These are phyloP conservation scores for Didymella keratinophila DNA, from an alignment of 2,329 filamentous ascomycete genomes.

Conservation along the genomic window DNA sequence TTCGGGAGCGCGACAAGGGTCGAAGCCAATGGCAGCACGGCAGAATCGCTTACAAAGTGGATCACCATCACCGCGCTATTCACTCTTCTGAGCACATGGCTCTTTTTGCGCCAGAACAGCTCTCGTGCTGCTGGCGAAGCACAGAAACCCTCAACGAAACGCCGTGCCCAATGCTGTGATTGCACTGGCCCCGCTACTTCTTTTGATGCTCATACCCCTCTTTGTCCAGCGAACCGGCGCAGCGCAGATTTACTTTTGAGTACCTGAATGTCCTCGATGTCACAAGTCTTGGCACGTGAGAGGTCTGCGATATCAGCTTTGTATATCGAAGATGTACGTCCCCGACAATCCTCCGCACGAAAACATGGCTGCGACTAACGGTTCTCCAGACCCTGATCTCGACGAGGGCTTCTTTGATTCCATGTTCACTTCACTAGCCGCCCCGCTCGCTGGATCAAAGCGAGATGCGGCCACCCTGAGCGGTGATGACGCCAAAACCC, in stretches of 20 bases:
- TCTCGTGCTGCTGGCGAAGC: constrained; percentile 12
- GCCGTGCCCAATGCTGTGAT: constrained; percentile 16
- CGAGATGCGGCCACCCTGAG: constrained; percentile 38
- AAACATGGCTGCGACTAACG: constrained; percentile 40
- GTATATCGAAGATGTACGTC: constrained; percentile 17
- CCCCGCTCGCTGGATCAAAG: constrained; percentile 45
- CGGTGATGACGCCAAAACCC: constrained; percentile 25
- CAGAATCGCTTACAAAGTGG: constrained; percentile 26
- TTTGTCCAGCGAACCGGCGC: constrained; percentile 16
- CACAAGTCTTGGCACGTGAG: constrained; percentile 22
- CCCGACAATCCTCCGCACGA: constrained; percentile 22
- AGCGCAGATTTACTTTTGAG: constrained; percentile 18
- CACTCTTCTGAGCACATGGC: constrained; percentile 25
- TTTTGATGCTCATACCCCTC: constrained; percentile 10
- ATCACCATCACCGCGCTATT: constrained; percentile 23
- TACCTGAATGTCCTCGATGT: constrained; percentile 24
- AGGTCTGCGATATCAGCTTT: constrained; percentile 21
- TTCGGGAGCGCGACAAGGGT: constrained; percentile 15
- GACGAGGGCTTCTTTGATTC: constrained; percentile 39
- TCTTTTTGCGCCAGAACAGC: constrained; percentile 19
- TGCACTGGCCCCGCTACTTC: constrained; percentile 12
- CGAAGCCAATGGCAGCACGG: constrained; percentile 23
- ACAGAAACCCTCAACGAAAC: constrained; percentile 6
- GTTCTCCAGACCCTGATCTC: constrained; percentile 37
- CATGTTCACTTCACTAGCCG: constrained; percentile 37